phyloP scores from a whole-genome alignment of 116 monocot species.

The Trichopus zeylanicus region DNA sequence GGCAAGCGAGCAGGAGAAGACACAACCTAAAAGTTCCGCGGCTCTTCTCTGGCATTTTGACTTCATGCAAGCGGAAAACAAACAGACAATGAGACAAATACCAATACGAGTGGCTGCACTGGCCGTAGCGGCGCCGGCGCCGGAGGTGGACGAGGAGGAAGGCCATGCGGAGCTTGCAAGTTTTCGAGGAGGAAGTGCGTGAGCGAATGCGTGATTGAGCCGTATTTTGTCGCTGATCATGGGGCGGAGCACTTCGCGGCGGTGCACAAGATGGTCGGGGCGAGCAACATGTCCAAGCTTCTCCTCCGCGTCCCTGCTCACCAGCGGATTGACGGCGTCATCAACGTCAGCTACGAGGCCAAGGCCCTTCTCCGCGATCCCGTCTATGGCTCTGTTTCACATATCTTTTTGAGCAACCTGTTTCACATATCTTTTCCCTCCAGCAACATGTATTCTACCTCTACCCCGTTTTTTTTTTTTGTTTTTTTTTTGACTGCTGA shows the following conservation, averaged over 20 bases:
- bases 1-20: no score
- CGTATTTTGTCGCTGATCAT: constrained; percentile 81
- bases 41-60: no score
- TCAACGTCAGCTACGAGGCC: constrained; percentile 82
- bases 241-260: constrained; percentile 77
- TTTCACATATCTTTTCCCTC: constrained; percentile 75
- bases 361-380: constrained; percentile 80
- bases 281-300: constrained; percentile 97
- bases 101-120: constrained; percentile 11
- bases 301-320: constrained; percentile 62
- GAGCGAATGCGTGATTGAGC: constrained; percentile 72
- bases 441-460: constrained; percentile 79
- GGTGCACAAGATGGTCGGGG: constrained; percentile 97
- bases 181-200: constrained; percentile 78
- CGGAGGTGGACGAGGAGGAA: constrained; percentile 25
- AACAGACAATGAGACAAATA: no score
- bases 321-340: constrained; percentile 71
- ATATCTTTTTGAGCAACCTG: constrained; percentile 88
- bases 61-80: no score
- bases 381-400: constrained; percentile 83
- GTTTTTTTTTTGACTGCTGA: no score
- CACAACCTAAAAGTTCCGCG: no score
- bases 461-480: no score
- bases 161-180: constrained; percentile 91
- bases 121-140: constrained; percentile 11